A percentile compares a stretch with the other conserved stretches of the same genome.
phyloP scores from a whole-genome alignment of 352 stramenopile genomes.

The Phytophthora citrophthora region DNA sequence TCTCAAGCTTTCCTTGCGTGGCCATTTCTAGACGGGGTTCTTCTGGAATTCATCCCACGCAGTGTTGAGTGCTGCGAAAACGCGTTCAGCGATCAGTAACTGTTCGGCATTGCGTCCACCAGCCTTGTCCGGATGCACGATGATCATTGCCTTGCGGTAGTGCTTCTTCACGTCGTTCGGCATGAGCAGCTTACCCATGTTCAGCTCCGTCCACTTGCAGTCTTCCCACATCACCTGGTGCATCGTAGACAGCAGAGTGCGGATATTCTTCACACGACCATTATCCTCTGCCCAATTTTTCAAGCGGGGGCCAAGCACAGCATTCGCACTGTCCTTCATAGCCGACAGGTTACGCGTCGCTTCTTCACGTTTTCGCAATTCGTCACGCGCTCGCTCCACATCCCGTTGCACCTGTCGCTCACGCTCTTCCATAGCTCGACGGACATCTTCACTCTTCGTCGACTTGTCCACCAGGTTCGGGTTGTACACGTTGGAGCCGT shows the following conservation, averaged over 20 bases:
- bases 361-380: conserved; percentile 75
- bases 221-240: conserved; percentile 92
- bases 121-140: conserved; percentile 93
- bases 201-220: conserved; percentile 88
- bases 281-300: conserved; percentile 88
- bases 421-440: conserved; percentile 85
- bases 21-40: conserved; percentile 61
- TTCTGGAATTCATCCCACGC: conserved; percentile 90
- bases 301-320: conserved; percentile 70
- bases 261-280: conserved; percentile 91
- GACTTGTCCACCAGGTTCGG: conserved; percentile 85
- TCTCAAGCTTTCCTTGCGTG: conserved; percentile 13
- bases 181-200: conserved; percentile 92
- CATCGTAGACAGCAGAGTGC: conserved; percentile 92
- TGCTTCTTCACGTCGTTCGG: conserved; percentile 92
- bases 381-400: conserved; percentile 77
- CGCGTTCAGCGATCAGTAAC: conserved; percentile 89
- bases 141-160: conserved; percentile 93
- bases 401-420: conserved; percentile 74
- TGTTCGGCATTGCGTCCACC: conserved; percentile 86
- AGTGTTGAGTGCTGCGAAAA: conserved; percentile 91
- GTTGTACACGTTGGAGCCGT: conserved; percentile 89
- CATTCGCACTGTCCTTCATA: conserved; percentile 71
- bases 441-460: conserved; percentile 78
- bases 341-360: conserved; percentile 55